Evolutionary conservation across 2,329 filamentous ascomycete genomes (phyloP).

Genomic region (Colletotrichum kahawae): DNA sequence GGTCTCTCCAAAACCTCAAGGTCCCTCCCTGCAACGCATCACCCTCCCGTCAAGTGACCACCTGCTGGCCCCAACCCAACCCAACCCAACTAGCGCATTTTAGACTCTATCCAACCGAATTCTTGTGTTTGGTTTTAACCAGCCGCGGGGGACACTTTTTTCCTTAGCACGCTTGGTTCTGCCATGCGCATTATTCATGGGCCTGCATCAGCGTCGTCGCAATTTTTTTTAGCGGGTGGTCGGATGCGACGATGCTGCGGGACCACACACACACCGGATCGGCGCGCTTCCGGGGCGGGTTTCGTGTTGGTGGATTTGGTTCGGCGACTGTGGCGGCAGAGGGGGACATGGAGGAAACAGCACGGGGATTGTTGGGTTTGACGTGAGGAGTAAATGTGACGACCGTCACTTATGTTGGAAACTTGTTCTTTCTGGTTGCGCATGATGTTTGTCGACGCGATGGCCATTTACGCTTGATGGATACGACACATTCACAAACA

Average conservation of each 20-base stretch:
- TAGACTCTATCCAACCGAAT: neutral
- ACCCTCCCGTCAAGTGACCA: neutral
- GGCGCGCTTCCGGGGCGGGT: constrained; percentile 11
- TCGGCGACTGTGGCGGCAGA: neutral
- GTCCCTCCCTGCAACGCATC: neutral
- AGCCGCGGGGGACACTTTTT: neutral
- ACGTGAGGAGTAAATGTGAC: neutral
- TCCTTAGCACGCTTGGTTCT: neutral
- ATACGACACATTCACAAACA: neutral
- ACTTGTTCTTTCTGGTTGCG: neutral
- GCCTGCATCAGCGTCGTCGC: neutral
- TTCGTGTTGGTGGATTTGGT: neutral
- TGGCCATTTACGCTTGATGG: neutral
- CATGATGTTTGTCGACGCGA: neutral
- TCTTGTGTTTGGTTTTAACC: neutral
- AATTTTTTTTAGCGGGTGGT: neutral
- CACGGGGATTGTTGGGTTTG: neutral
- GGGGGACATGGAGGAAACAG: neutral
- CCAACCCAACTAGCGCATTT: neutral
- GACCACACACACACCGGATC: neutral
- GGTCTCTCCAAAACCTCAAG: neutral
- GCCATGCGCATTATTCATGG: constrained; percentile 6
- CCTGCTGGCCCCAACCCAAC: neutral
- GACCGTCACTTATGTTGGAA: neutral
- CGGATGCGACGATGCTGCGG: constrained; percentile 1